Base-by-base conservation (phyloP, 2,329 filamentous ascomycete species). In the Talaromyces sp. region DNA sequence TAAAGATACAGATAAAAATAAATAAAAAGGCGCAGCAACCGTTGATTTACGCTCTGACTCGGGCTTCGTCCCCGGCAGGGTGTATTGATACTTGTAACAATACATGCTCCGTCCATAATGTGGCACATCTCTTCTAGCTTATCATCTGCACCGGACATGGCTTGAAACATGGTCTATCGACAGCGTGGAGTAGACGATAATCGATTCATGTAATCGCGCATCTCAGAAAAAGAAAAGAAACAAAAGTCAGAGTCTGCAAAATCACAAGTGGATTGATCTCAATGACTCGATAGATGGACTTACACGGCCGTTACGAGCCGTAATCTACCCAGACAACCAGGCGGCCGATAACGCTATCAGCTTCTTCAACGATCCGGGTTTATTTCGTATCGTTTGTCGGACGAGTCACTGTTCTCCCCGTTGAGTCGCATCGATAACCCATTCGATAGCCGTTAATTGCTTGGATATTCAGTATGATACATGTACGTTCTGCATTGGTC, bases 331-430 rank as follows among this genome's bases (percentile, higher is more conserved):
- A 52, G 44, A 50, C 12, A 31, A 39, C 9, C 59, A 33, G 16
- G 33, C 42, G 59, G 59, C 59, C 59, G 59, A 61, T 55, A 55
- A 54, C 59, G 59, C 59, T 42, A 57, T 39, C 35, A 35, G n/a
- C 54, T 40, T 52, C 54, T 28, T 52, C 23, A 58, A 18, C 23
- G 25, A 50, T 31, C 57, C 57, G 57, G 42, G 18, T 50, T 59
- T 50, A 59, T 39, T 59, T 59, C 57, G 57, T 50, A 18, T 28
- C 23, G 33, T 57, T 14, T 21, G 14, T 44, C 59, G 59, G 59
- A 61, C 59, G 46, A 42, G 59, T n/a, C 37, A 39, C 59, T 37
- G 23, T 28, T 52, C 59, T 61, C 59, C 58, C 59, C 59, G 59
- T 40, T 11, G 23, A n/a, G n/a, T n/a, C n/a, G n/a, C n/a, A n/a